These are phyloP conservation scores for Malassezia dermatis DNA, from an alignment of 1,284 basidiomycete genomes.

Conservation along the genomic window DNA sequence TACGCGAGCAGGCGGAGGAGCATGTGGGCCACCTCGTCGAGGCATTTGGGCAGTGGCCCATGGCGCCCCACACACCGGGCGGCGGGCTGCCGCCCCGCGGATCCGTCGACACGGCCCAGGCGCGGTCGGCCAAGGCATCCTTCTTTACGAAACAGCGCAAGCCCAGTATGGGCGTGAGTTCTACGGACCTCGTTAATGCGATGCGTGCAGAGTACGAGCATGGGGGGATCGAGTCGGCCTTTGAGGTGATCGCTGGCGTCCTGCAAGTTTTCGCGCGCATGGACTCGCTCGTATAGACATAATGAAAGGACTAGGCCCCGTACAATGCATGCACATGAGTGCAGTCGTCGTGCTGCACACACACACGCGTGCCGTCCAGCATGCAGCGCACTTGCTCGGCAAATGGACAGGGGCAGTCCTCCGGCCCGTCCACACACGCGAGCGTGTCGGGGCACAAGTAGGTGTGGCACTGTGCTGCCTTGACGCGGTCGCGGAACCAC, in stretches of 20 bases:
- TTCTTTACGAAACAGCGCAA: conserved; percentile 22
- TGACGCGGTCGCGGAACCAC: conserved; percentile 16
- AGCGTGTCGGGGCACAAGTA: conserved; percentile 17
- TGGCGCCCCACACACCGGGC: conserved; percentile 32
- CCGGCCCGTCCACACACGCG: conserved; percentile 10
- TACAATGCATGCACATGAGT: not conserved
- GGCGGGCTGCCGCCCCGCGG: conserved; percentile 22
- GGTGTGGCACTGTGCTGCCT: conserved; percentile 5
- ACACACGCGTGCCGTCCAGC: conserved; percentile 8
- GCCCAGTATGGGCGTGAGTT: conserved; percentile 13
- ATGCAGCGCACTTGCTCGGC: conserved; percentile 10
- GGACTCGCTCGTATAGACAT: conserved; percentile 27
- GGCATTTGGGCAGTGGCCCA: conserved; percentile 44
- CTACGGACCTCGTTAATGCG: conserved; percentile 30
- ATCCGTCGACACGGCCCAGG: not conserved
- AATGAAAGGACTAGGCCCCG: not conserved
- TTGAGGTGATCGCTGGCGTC: conserved; percentile 41
- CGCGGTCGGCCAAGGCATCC: conserved; percentile 3
- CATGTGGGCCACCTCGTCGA: conserved; percentile 36
- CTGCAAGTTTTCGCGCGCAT: conserved; percentile 35
- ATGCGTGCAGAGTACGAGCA: conserved; percentile 29
- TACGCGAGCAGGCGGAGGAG: conserved; percentile 34
- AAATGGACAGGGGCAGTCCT: conserved; percentile 13
- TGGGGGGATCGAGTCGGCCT: conserved; percentile 26
- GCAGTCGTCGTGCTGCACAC: conserved; percentile 2